These are phyloP conservation scores for Rhipidocladum racemiflorum DNA, from an alignment of 176 grass and related monocot species.

Conservation along the genomic window DNA sequence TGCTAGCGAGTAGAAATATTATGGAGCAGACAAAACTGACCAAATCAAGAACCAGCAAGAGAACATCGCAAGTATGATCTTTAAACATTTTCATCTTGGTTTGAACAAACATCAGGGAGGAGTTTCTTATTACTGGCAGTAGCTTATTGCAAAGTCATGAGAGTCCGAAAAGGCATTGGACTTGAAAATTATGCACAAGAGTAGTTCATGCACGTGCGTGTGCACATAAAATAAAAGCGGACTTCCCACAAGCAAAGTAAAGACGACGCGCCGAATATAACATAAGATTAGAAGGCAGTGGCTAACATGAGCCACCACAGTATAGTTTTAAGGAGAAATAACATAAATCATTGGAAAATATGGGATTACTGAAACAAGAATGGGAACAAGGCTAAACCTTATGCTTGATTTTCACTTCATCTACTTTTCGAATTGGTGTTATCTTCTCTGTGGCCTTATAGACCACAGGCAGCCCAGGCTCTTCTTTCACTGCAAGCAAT, in stretches of 20 bases:
- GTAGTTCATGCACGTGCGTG: neutral
- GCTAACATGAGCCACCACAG: neutral
- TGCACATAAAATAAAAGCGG: neutral
- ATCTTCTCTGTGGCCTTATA: neutral
- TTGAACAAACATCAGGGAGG: neutral
- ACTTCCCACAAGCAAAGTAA: neutral
- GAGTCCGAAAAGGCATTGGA: neutral
- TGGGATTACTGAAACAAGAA: neutral
- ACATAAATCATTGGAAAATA: neutral
- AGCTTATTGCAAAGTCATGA: neutral
- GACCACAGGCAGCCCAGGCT: neutral
- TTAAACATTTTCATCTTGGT: neutral
- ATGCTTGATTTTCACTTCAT: neutral
- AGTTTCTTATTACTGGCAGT: neutral
- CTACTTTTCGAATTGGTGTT: neutral
- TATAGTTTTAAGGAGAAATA: neutral
- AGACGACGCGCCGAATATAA: neutral
- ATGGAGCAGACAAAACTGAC: neutral
- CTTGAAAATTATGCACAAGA: conserved; percentile 21
- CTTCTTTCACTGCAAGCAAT: conserved; percentile 21
- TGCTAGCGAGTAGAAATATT: neutral
- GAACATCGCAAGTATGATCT: neutral
- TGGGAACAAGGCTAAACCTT: conserved; percentile 28
- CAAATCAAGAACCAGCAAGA: neutral
- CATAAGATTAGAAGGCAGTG: neutral